Base-by-base conservation (phyloP, 257 asterid species). In the Lavandula angustifolia region DNA sequence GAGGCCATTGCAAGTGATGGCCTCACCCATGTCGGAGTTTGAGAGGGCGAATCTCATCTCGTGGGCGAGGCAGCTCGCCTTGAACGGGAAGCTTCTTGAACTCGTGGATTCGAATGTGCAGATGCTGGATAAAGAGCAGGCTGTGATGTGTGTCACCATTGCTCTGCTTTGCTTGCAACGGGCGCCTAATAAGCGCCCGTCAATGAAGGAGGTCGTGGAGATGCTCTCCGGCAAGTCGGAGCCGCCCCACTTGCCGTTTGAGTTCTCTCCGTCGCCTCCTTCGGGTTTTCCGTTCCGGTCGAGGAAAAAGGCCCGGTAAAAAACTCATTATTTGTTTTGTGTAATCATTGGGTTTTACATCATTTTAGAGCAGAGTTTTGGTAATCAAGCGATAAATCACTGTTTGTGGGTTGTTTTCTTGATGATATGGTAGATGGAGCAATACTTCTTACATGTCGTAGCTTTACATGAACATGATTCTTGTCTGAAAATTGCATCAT, bases 231-330 rank as follows among this genome's bases (percentile, higher is more conserved):
- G 98, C 41, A 79, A 81, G 64, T 79, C 95, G 0, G 95, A 86
- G 73, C 83, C 92, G 0, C 98, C 98, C n/a, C 76, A 76, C 54
- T 80, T 92, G 79, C 98, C 98, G 0, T 80, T 88, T 31, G 96
- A 89, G 78, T 92, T 92, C 52, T 92, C 98, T 35, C 95, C 98
- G 2, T 89, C 96, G 1, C 96, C 98, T 4, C 95, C 98, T 1
- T 79, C 90, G 27, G 76, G 75, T 68, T 83, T 85, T 46, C 92
- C 88, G 3, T 82, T 86, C 79, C 85, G 79, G 85, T 77, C 95
- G 53, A 60, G 86, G 80, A 87, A 77, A 73, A 89, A 81, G 70
- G 73, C 79, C 60, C 78, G 87, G 70, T 89, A 76, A 86, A 75
- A 31, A 7, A 6, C 17, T 32, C n/a, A 22, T 12, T 7, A 6